phyloP scores from a whole-genome alignment of 495 filamentous ascomycete genomes.

The Neohortaea acidophila region DNA sequence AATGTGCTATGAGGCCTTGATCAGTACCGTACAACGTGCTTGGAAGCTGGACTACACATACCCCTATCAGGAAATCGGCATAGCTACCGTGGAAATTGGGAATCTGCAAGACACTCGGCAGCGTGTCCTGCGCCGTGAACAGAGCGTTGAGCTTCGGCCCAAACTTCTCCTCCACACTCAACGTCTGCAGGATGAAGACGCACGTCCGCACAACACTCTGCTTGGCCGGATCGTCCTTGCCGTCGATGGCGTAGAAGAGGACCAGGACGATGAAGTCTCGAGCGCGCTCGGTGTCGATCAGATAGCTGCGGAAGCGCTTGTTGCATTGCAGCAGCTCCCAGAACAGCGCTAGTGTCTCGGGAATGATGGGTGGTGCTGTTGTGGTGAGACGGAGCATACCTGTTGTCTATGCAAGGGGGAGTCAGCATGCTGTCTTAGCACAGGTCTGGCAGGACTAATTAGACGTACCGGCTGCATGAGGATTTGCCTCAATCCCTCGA shows the following conservation, averaged over 20 bases:
- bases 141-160: slow-evolving; percentile 75
- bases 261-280: slow-evolving; percentile 88
- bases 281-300: slow-evolving; percentile 85
- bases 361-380: slow-evolving; percentile 27
- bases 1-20: slow-evolving; percentile 55
- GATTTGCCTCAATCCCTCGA: slow-evolving; percentile 88
- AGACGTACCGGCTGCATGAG: slow-evolving; percentile 64
- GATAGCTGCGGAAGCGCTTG: slow-evolving; percentile 90
- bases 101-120: slow-evolving; percentile 68
- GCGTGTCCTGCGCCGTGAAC: slow-evolving; percentile 77
- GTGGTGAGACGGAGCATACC: slow-evolving; percentile 35
- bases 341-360: slow-evolving; percentile 94
- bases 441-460: neutral
- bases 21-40: slow-evolving; percentile 8
- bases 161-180: slow-evolving; percentile 86
- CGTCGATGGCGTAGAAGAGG: slow-evolving; percentile 82
- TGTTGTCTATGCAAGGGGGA: slow-evolving; percentile 48
- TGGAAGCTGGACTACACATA: slow-evolving; percentile 30
- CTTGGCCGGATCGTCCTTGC: slow-evolving; percentile 70
- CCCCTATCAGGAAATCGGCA: slow-evolving; percentile 86
- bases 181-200: slow-evolving; percentile 85
- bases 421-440: slow-evolving; percentile 7
- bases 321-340: slow-evolving; percentile 98
- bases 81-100: slow-evolving; percentile 77
- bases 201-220: slow-evolving; percentile 93